Evolutionary conservation across 2,329 filamentous ascomycete genomes (phyloP).

Genomic region (Cladophialophora yegresii): DNA sequence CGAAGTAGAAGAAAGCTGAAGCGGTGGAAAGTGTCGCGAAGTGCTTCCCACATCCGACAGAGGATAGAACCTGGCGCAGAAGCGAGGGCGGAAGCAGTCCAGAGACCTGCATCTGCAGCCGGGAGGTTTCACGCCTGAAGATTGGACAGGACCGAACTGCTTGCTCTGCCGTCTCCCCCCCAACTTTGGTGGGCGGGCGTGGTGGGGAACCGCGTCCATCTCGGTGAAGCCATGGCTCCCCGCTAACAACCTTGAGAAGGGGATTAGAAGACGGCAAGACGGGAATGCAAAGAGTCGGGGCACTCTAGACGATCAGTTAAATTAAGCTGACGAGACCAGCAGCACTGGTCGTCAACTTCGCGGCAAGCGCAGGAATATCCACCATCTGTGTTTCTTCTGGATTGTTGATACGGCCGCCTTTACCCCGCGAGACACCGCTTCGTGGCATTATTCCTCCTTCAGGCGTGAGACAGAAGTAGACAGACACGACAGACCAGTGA

Average conservation of each 20-base stretch:
- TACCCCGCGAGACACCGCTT: not conserved
- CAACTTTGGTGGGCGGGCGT: not conserved
- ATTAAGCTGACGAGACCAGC: not conserved
- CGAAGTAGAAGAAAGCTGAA: not conserved
- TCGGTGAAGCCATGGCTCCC: slow-evolving; percentile 3
- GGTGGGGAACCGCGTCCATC: slow-evolving; percentile 2
- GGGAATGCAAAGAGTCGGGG: not conserved
- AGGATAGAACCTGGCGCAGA: slow-evolving; percentile 1
- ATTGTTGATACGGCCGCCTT: not conserved
- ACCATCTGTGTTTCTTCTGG: not conserved
- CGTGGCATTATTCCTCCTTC: not conserved
- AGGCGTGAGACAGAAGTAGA: not conserved
- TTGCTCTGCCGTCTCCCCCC: not conserved
- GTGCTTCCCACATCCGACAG: slow-evolving; percentile 9
- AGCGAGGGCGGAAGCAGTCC: slow-evolving; percentile 5
- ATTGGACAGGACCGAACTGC: not conserved
- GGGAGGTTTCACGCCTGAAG: slow-evolving; percentile 4
- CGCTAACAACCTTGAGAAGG: slow-evolving; percentile 5
- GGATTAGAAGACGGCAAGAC: not conserved
- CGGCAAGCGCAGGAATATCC: not conserved
- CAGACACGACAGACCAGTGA: not conserved
- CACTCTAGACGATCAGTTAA: not conserved
- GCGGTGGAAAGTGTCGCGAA: not conserved
- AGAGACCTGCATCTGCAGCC: slow-evolving; percentile 10
- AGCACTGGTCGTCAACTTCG: not conserved